Conservation (phyloP, 225 moss, liverwort and hornwort genomes). For the Physcomitrellopsis africana region DNA sequence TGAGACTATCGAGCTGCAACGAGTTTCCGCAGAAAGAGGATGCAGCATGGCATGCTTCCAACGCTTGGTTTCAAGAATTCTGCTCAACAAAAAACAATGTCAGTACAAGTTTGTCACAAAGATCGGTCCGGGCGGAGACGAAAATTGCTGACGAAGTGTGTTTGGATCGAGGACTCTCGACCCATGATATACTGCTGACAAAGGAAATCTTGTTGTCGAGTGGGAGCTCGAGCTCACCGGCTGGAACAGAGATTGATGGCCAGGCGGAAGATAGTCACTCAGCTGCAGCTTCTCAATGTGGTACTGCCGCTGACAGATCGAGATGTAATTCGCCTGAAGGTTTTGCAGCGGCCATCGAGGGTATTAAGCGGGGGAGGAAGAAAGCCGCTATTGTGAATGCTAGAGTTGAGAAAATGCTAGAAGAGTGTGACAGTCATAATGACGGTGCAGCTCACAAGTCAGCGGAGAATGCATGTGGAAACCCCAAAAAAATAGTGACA, state of each 20-base stretch:
- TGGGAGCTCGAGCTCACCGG: conserved; percentile 47
- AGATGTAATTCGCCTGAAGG: conserved; percentile 46
- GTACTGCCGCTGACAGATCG: conserved; percentile 25
- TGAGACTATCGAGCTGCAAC: conserved; percentile 37
- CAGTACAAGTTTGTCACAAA: conserved; percentile 35
- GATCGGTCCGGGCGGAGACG: conserved; percentile 25
- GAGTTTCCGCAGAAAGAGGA: conserved; percentile 48
- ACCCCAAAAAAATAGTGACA: conserved; percentile 17
- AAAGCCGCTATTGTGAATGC: conserved; percentile 53
- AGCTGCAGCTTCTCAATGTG: conserved; percentile 52
- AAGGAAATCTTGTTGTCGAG: conserved; percentile 48
- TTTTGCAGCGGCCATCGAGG: conserved; percentile 46
- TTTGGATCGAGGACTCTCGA: conserved; percentile 39
- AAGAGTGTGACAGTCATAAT: conserved; percentile 38
- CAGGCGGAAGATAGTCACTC: conserved; percentile 50
- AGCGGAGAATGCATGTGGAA: conserved; percentile 23
- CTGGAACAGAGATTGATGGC: conserved; percentile 42
- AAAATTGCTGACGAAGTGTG: conserved; percentile 28
- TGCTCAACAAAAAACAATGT: conserved; percentile 35
- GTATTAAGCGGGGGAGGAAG: conserved; percentile 50
- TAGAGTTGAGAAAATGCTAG: conserved; percentile 53
- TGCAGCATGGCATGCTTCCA: conserved; percentile 45
- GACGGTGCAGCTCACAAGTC: conserved; percentile 25
- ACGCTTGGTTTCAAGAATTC: conserved; percentile 52
- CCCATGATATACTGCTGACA: conserved; percentile 41